Base-by-base conservation (phyloP, 495 filamentous ascomycete species). In the Amorphotheca resinae region DNA sequence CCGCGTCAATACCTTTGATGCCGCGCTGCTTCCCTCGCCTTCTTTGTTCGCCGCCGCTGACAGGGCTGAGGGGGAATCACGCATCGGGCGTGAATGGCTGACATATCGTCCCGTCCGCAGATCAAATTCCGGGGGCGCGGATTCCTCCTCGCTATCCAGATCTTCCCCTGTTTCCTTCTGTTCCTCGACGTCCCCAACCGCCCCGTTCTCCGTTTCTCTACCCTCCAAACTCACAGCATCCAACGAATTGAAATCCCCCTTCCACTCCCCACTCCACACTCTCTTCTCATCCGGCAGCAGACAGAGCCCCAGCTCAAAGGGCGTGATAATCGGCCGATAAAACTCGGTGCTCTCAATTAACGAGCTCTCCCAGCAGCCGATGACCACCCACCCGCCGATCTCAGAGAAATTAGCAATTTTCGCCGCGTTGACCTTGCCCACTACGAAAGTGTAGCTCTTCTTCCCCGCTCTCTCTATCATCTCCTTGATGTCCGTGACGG, bases 351-450 rank as follows among this genome's bases (percentile, higher is more conserved):
- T 33, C 9, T 84, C 86, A 49, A 81, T 80, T 34, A 96, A 65
- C 44, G 80, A 81, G 55, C 89, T 93, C 61, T 98, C 91, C 91
- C 93, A 96, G 63, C 91, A 98, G 8, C 93, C 93, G 32, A 98
- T 82, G 0, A 95, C 88, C 0, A 96, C 87, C 91, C 91, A 98
- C 11, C 83, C 93, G 15, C 84, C 88, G 9, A 98, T 73, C 61
- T 98, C 91, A 41, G 79, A 74, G 60, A 98, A 98, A 61, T 98
- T 98, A 17, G 91, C 93, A 4, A 98, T 67, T 60, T 98, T 98
- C 43, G 87, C 87, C 0, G 87, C 82, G 55, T 96, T 96, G 2
- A 96, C 67, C 56, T 95, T 96, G 30, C 91, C 91, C 3, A 98
- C 93, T 1, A 98, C 93, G 38, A 98, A 87, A 16, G 86, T 83